Conservation (phyloP, 2,329 filamentous ascomycete genomes). For the Clathrospora elynae region DNA sequence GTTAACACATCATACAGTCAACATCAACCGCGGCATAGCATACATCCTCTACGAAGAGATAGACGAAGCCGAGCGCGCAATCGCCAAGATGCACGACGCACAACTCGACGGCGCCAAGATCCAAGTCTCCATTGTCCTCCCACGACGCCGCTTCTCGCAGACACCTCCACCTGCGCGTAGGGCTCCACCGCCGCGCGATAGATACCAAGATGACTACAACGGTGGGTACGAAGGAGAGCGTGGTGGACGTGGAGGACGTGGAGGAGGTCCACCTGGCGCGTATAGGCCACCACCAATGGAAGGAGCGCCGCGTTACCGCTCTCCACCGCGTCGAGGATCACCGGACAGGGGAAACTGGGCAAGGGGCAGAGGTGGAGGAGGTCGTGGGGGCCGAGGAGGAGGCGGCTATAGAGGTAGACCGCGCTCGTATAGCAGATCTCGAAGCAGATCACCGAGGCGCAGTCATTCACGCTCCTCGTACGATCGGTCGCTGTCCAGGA, state of each 20-base stretch:
- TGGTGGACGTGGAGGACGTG: conserved; percentile 21
- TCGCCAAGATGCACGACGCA: conserved; percentile 98
- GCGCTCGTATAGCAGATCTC: conserved; percentile 42
- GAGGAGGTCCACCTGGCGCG: conserved; percentile 45
- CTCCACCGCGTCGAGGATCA: conserved; percentile 47
- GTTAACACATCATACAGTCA: conserved; percentile 59
- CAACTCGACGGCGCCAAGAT: conserved; percentile 83
- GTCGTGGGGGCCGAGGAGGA: conserved; percentile 45
- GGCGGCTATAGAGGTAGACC: conserved; percentile 33
- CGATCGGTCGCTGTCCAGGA: conserved; percentile 46
- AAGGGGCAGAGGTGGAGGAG: conserved; percentile 39
- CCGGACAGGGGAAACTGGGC: conserved; percentile 30
- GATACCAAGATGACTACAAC: conserved; percentile 30
- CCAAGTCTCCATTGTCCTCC: conserved; percentile 86
- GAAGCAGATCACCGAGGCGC: conserved; percentile 51
- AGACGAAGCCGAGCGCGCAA: conserved; percentile 81
- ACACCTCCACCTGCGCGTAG: conserved; percentile 74
- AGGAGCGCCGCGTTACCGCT: conserved; percentile 36
- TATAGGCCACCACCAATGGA: conserved; percentile 47
- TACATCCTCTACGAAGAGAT: conserved; percentile 85
- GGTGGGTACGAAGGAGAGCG: conserved; percentile 25
- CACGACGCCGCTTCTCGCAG: conserved; percentile 79
- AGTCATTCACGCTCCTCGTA: conserved; percentile 51
- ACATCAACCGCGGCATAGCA: conserved; percentile 88
- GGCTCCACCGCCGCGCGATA: conserved; percentile 47